These are phyloP conservation scores for Pseudonitzschia multiseries DNA, from an alignment of 108 stramenopile species.

Conservation along the genomic window DNA sequence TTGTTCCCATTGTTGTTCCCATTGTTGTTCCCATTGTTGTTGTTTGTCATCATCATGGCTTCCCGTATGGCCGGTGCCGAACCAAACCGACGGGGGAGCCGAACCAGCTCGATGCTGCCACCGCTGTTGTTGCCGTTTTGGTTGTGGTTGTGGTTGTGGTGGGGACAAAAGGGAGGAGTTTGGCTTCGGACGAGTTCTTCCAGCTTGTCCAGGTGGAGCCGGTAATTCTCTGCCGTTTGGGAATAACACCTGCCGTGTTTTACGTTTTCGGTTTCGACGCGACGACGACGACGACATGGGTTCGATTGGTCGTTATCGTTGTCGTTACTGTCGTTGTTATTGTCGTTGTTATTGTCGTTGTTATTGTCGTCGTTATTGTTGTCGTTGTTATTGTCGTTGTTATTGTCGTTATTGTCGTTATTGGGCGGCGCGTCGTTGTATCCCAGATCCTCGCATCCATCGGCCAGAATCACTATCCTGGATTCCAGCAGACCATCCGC, in stretches of 20 bases:
- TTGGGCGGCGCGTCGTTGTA: neutral
- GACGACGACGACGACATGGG: too few species aligned
- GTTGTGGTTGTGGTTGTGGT: too few species aligned
- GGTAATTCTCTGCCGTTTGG: conserved; percentile 26
- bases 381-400: neutral
- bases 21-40: too few species aligned
- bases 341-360: neutral
- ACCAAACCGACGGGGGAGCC: conserved; percentile 24
- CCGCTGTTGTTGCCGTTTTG: too few species aligned
- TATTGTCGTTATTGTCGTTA: neutral
- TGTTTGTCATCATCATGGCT: too few species aligned
- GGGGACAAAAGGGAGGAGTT: conserved; percentile 26
- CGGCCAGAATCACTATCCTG: conserved; percentile 32
- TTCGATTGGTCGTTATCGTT: neutral
- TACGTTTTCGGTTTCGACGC: conserved; percentile 13
- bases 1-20: too few species aligned
- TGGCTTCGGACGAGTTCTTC: conserved; percentile 5
- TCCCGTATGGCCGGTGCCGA: conserved; percentile 28
- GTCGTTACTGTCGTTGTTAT: neutral
- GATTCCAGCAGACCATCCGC: conserved; percentile 35
- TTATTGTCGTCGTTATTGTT: neutral
- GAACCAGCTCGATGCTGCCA: conserved; percentile 32
- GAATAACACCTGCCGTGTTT: conserved; percentile 29
- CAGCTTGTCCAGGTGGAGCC: conserved; percentile 24
- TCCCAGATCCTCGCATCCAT: conserved; percentile 30